phyloP scores from a whole-genome alignment of 441 rosid genomes.

The Biscutella laevigata region DNA sequence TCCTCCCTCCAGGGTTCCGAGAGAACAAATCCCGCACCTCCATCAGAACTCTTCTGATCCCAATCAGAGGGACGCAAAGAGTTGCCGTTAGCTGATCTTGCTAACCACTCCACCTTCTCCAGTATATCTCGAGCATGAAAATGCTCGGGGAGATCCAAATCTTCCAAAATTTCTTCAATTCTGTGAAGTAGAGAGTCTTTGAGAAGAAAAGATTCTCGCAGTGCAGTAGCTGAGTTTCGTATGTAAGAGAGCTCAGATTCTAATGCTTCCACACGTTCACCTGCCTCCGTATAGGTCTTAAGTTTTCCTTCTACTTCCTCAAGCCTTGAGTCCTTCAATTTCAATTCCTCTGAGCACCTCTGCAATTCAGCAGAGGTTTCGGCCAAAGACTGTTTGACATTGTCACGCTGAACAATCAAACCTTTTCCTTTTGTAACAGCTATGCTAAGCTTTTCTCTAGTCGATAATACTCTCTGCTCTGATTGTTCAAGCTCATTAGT shows the following conservation, averaged over 20 bases:
- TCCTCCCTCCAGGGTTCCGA: constrained; percentile 87
- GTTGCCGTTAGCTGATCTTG: constrained; percentile 63
- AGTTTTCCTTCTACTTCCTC: constrained; percentile 72
- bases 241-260: constrained; percentile 99
- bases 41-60: constrained; percentile 78
- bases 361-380: constrained; percentile 76
- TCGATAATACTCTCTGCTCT: constrained; percentile 76
- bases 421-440: constrained; percentile 99
- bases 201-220: constrained; percentile 95
- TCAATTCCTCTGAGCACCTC: constrained; percentile 71
- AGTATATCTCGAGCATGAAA: constrained; percentile 85
- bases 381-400: constrained; percentile 69
- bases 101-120: constrained; percentile 96
- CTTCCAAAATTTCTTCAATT: constrained; percentile 94
- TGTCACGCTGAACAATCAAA: constrained; percentile 79
- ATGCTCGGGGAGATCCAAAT: constrained; percentile 87
- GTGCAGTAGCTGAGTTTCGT: constrained; percentile 94
- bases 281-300: constrained; percentile 78
- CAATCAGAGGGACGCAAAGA: constrained; percentile 56
- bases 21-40: constrained; percentile 60
- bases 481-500: constrained; percentile 71
- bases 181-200: constrained; percentile 97
- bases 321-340: constrained; percentile 65
- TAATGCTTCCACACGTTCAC: constrained; percentile 93
- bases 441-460: constrained; percentile 94